Percentiles rank a stretch among this genome's conserved stretches.
phyloP scores from a whole-genome alignment of 345 rosid genomes.

The Acer saccharum region DNA sequence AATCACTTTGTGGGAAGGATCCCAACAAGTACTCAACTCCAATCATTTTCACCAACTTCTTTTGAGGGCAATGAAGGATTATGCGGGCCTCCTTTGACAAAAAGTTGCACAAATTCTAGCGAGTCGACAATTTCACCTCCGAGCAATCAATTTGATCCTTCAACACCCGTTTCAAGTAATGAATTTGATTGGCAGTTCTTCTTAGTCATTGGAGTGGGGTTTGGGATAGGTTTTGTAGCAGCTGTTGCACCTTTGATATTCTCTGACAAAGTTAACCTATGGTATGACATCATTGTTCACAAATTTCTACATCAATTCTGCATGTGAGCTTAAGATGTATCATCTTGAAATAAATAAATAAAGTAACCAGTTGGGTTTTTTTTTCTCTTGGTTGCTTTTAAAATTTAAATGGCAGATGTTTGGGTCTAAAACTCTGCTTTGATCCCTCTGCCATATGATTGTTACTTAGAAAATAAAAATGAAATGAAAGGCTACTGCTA shows the following conservation, averaged over 20 bases:
- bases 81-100: conserved; percentile 22
- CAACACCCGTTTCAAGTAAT: too few relatives aligned
- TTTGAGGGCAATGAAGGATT: conserved; percentile 8
- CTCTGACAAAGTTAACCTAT: conserved; percentile 33
- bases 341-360: too few relatives aligned
- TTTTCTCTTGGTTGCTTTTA: background rate
- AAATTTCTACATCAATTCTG: conserved; percentile 27
- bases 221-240: conserved; percentile 49
- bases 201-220: conserved; percentile 9
- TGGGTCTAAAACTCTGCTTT: too few relatives aligned
- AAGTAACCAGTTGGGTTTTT: too few relatives aligned
- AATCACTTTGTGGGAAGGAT: conserved; percentile 6
- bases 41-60: conserved; percentile 21
- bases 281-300: background rate
- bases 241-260: conserved; percentile 37
- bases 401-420: too few relatives aligned
- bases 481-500: too few relatives aligned
- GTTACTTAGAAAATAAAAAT: too few relatives aligned
- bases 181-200: too few relatives aligned
- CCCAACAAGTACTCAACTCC: conserved; percentile 25
- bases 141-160: too few relatives aligned
- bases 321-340: background rate
- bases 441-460: too few relatives aligned
- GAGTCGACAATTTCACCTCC: too few relatives aligned
- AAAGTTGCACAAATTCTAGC: too few relatives aligned